phyloP scores from a whole-genome alignment of 352 stramenopile genomes.

The Phytophthora sp. region DNA sequence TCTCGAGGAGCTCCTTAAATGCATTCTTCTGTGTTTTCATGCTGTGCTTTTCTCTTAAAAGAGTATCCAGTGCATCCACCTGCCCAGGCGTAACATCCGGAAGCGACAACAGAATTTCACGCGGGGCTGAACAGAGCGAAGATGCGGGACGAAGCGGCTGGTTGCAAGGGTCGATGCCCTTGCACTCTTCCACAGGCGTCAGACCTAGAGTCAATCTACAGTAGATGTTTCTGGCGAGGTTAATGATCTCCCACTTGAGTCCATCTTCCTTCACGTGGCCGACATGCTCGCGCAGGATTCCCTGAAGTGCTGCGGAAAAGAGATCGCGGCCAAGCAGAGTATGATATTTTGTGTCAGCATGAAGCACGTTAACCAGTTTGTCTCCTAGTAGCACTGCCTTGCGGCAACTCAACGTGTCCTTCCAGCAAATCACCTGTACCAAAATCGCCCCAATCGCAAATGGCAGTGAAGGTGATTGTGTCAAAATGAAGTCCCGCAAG shows the following conservation, averaged over 20 bases:
- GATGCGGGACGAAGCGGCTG: slow-evolving; percentile 57
- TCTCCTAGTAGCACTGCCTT: slow-evolving; percentile 64
- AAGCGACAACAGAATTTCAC: slow-evolving; percentile 66
- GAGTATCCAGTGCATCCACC: slow-evolving; percentile 54
- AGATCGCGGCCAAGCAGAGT: slow-evolving; percentile 60
- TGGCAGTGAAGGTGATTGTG: slow-evolving; percentile 47
- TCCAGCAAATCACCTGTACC: slow-evolving; percentile 70
- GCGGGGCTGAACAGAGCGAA: slow-evolving; percentile 49
- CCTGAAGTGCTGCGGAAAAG: slow-evolving; percentile 62
- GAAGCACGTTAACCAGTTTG: slow-evolving; percentile 68
- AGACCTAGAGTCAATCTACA: slow-evolving; percentile 71
- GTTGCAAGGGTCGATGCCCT: slow-evolving; percentile 83
- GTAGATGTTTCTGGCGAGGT: slow-evolving; percentile 85
- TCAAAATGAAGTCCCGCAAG: slow-evolving; percentile 69
- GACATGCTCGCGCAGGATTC: slow-evolving; percentile 59
- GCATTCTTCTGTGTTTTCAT: slow-evolving; percentile 86
- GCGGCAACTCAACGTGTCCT: slow-evolving; percentile 74
- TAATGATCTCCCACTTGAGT: slow-evolving; percentile 87
- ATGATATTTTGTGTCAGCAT: slow-evolving; percentile 45
- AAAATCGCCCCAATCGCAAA: slow-evolving; percentile 59
- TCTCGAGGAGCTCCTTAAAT: slow-evolving; percentile 81
- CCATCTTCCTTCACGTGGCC: slow-evolving; percentile 81
- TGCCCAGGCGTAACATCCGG: slow-evolving; percentile 47
- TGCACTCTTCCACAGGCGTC: slow-evolving; percentile 77
- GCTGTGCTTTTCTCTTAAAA: slow-evolving; percentile 76